Evolutionary conservation across 176 grass and related monocot genomes (phyloP).

Genomic region (Hordeum marinum): DNA sequence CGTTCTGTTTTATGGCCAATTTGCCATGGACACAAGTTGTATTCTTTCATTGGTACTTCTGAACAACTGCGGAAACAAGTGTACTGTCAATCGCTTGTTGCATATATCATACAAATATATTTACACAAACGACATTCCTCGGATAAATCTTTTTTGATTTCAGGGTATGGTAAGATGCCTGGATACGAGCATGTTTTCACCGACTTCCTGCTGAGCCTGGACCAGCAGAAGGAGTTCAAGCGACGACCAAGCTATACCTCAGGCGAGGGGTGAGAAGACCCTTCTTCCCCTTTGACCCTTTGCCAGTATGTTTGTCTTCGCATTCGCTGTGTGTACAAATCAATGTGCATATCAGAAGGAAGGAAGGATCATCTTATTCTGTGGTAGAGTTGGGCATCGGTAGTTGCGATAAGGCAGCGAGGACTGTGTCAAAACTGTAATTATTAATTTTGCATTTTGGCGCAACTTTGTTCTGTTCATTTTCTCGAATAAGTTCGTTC

Average conservation of each 20-base stretch:
- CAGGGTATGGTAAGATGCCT: constrained; percentile 97
- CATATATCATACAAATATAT: neutral
- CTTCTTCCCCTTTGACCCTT: neutral
- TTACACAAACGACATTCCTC: neutral
- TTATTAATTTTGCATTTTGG: constrained; percentile 15
- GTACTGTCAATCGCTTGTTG: neutral
- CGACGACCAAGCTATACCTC: constrained; percentile 40
- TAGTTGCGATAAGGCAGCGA: constrained; percentile 27
- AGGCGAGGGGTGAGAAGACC: constrained; percentile 13
- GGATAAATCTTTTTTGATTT: neutral
- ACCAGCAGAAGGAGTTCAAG: constrained; percentile 60
- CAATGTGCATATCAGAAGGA: neutral
- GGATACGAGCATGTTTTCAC: constrained; percentile 95
- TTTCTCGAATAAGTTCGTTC: constrained; percentile 4
- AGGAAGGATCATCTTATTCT: neutral
- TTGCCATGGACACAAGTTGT: neutral
- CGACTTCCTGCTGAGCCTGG: constrained; percentile 68
- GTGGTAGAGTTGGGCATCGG: constrained; percentile 26
- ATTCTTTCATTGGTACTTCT: neutral
- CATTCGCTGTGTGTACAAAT: constrained; percentile 27
- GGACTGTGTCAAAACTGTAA: constrained; percentile 37
- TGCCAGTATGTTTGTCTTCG: constrained; percentile 8
- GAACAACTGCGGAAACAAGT: neutral
- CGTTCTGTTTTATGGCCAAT: neutral
- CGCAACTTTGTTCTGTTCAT: constrained; percentile 10